Percentiles rank a stretch among this genome's conserved stretches.
Evolutionary conservation across 768 basidiomycete species (phyloP).

Genomic region (Pisolithus orientalis): DNA sequence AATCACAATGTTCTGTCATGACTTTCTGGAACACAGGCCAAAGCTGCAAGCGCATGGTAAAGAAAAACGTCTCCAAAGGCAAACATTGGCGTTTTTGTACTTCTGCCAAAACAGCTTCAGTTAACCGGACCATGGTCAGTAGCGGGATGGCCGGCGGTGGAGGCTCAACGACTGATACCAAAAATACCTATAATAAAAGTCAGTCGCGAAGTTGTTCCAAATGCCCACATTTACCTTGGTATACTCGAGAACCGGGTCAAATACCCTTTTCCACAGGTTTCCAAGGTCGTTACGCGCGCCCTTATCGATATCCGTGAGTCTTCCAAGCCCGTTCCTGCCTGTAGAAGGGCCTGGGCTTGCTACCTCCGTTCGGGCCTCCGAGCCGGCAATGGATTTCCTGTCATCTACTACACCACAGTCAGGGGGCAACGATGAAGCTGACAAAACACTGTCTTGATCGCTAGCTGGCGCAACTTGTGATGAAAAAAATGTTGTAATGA

Average conservation of each 20-base stretch:
- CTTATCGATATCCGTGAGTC: constrained; percentile 38
- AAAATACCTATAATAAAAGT: constrained; percentile 48
- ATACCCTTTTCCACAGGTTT: constrained; percentile 83
- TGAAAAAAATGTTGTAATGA: constrained; percentile 80
- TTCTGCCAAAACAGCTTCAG: constrained; percentile 71
- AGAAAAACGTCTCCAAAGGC: constrained; percentile 77
- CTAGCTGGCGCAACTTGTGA: constrained; percentile 25
- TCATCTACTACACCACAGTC: constrained; percentile 33
- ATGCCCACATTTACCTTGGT: constrained; percentile 46
- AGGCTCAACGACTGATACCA: constrained; percentile 63
- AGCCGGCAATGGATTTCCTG: constrained; percentile 37
- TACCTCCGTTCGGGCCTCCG: constrained; percentile 41
- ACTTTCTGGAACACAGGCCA: constrained; percentile 93
- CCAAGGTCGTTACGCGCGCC: constrained; percentile 56
- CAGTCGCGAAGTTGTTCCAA: background rate
- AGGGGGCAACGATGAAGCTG: constrained; percentile 37
- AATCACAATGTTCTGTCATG: constrained; percentile 79
- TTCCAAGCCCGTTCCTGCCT: constrained; percentile 11
- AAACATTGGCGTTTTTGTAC: constrained; percentile 72
- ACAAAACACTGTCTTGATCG: constrained; percentile 33
- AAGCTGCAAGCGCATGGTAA: constrained; percentile 74
- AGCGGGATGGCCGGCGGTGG: constrained; percentile 70
- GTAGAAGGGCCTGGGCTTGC: constrained; percentile 24
- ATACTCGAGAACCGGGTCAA: constrained; percentile 89
- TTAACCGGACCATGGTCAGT: constrained; percentile 86